Base-by-base conservation (phyloP, 768 basidiomycete species). In the Boletus rubropictus region DNA sequence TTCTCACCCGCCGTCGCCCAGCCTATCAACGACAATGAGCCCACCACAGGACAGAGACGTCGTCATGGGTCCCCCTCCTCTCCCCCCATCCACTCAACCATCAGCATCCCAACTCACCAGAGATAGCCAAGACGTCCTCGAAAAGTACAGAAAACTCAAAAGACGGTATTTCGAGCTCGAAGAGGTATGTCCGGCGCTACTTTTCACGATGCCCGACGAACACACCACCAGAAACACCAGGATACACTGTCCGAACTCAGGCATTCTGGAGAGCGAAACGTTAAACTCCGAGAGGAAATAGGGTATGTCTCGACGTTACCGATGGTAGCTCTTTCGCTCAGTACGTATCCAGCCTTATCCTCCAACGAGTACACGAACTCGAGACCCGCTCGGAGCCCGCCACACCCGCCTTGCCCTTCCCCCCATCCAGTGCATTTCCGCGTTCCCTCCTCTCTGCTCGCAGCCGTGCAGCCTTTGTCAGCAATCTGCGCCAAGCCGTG, bases 91-190 rank as follows among this genome's bases (percentile, higher is more conserved):
- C 11, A 38, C 62, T 11, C 66, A 59, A 24, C 58, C 62, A 15
- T 42, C 58, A 2, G 39, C 59, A 18, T 62, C 67, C 9, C 67
- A 61, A 25, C 43, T 61, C 14, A 5, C 38, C 15, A 73, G 69
- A 44, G 74, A 77, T 48, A 57, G 49, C 42, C 72, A 71, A 42
- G 82, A 81, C 41, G 61, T 74, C 51, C 56, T 58, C 39, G 82
- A 84, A 68, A 86, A 84, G 65, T 83, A 84, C 63, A 70, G 68
- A 50, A 78, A 73, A 53, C 70, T 86, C 43, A 88, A 88, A 61
- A 67, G 80, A 35, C 78, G 79, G 33, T 83, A 77, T 61, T 75
- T 76, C 53, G 81, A 84, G 44, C 75, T 86, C 34, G 82, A 86
- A 56, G 80, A 86, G 77, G 86, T 86, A 44, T 56, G 80, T 68